Conservation (phyloP, 257 asterid species). For the Solanum pimpinellifolium region DNA sequence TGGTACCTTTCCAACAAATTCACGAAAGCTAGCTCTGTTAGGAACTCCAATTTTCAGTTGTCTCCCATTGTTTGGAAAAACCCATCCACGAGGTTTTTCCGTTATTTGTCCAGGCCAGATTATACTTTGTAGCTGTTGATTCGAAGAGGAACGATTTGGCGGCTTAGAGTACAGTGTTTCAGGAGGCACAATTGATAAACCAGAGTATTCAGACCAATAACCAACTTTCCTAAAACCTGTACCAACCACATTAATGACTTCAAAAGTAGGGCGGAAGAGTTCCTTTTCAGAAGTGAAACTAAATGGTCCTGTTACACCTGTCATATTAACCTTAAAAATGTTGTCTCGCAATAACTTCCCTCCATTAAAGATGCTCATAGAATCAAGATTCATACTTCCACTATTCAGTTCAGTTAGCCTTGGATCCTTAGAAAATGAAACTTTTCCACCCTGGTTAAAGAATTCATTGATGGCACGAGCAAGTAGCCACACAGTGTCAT, state of each 20-base stretch:
- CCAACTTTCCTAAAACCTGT: slow-evolving; percentile 28
- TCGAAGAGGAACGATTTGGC: slow-evolving; percentile 28
- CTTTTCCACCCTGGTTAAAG: slow-evolving; percentile 21
- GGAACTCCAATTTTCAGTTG: slow-evolving; percentile 48
- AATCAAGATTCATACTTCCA: slow-evolving; percentile 15
- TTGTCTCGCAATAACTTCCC: slow-evolving; percentile 24
- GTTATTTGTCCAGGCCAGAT: slow-evolving; percentile 55
- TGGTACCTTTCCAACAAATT: slow-evolving; percentile 21
- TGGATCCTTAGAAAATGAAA: slow-evolving; percentile 35
- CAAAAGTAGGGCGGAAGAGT: slow-evolving; percentile 38
- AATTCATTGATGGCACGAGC: slow-evolving; percentile 47
- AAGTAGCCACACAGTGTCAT: slow-evolving; percentile 59
- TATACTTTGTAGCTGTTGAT: slow-evolving; percentile 11
- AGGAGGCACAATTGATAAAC: slow-evolving; percentile 38
- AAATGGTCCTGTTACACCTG: slow-evolving; percentile 44
- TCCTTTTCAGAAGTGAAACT: slow-evolving; percentile 26
- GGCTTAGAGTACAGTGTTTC: slow-evolving; percentile 22
- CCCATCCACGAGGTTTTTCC: slow-evolving; percentile 58
- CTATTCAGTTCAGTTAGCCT: slow-evolving; percentile 4
- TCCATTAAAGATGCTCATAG: slow-evolving; percentile 36
- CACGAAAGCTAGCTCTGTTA: slow-evolving; percentile 32
- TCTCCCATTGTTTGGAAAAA: slow-evolving; percentile 38
- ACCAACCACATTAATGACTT: slow-evolving; percentile 48
- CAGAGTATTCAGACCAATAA: slow-evolving; percentile 50
- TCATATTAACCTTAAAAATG: slow-evolving; percentile 33